These are phyloP conservation scores for Cryptosporidium parvum DNA, from an alignment of 169 alveolate species.

Conservation along the genomic window DNA sequence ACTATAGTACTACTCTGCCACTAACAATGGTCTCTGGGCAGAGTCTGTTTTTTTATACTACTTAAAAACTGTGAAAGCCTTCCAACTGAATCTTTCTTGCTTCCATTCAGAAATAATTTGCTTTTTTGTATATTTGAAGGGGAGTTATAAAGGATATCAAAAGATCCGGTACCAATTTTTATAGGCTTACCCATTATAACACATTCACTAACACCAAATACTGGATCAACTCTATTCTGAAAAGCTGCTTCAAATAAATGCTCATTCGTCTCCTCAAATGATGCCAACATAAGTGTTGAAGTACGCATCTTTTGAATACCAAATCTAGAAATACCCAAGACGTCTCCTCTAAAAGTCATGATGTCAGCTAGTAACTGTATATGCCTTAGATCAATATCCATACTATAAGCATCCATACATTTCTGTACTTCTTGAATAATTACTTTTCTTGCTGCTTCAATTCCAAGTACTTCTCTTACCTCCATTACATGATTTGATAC, in stretches of 20 bases:
- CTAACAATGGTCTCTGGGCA: background rate
- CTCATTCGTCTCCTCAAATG: slow-evolving; percentile 99
- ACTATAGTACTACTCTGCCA: background rate
- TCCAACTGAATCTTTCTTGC: slow-evolving; percentile 25
- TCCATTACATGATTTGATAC: slow-evolving; percentile 95
- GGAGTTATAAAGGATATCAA: slow-evolving; percentile 86
- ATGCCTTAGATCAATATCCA: slow-evolving; percentile 95
- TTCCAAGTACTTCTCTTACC: slow-evolving; percentile 92
- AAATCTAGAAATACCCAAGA: slow-evolving; percentile 95
- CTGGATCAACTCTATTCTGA: slow-evolving; percentile 90
- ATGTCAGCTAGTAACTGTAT: slow-evolving; percentile 96
- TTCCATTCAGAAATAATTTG: slow-evolving; percentile 14
- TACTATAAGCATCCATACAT: slow-evolving; percentile 94
- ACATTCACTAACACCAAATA: slow-evolving; percentile 95
- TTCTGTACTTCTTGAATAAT: slow-evolving; percentile 93
- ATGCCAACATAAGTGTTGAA: slow-evolving; percentile 97
- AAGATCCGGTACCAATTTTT: slow-evolving; percentile 96
- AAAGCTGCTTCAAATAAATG: slow-evolving; percentile 97
- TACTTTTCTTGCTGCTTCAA: slow-evolving; percentile 96
- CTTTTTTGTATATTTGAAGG: slow-evolving; percentile 28
- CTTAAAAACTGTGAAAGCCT: slow-evolving; percentile 47
- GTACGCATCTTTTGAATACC: slow-evolving; percentile 97
- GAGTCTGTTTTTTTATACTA: slow-evolving; percentile 9
- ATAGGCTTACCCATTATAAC: slow-evolving; percentile 96
- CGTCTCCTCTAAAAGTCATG: slow-evolving; percentile 97